These are phyloP conservation scores for Tulasnella sp. DNA, from an alignment of 768 basidiomycete genomes.

Conservation along the genomic window DNA sequence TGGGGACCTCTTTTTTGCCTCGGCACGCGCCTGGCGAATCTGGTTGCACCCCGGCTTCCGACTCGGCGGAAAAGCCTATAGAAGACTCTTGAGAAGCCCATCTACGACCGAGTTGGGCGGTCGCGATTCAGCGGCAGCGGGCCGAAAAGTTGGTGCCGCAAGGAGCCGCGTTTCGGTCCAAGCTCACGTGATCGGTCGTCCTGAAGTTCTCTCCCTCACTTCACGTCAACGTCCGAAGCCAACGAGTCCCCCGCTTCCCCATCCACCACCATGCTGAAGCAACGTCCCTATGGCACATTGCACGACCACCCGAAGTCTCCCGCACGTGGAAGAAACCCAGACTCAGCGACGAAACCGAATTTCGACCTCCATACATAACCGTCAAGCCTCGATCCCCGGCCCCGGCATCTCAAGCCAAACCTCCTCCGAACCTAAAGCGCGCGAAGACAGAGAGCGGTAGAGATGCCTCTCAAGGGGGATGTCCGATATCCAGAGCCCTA, in stretches of 20 bases:
- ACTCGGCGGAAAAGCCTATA: no score
- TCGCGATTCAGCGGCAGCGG: not conserved
- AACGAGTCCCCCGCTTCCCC: no score
- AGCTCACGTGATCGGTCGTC: not conserved
- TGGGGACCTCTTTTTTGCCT: no score
- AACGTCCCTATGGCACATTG: not conserved
- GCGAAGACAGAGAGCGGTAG: not conserved
- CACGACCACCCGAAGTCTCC: not conserved
- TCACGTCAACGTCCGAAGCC: no score
- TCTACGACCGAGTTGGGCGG: not conserved
- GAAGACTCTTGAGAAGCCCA: no score
- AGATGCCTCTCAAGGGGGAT: slow-evolving; percentile 18
- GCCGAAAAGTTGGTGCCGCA: not conserved
- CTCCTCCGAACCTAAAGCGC: slow-evolving; percentile 3
- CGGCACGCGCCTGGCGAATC: no score
- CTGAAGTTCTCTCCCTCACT: no score
- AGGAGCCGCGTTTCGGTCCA: not conserved
- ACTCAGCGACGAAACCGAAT: slow-evolving; percentile 7
- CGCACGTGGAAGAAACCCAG: slow-evolving; percentile 13
- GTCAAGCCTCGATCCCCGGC: not conserved
- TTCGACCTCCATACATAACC: not conserved
- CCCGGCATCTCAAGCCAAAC: not conserved
- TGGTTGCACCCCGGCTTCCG: no score
- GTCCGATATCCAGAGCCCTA: not conserved
- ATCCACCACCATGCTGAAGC: slow-evolving; percentile 1